Evolutionary conservation across 75 land plant genomes (phyloP), one percentile per base, ranked within the genome.

Genomic region (Sequoiadendron giganteum): DNA sequence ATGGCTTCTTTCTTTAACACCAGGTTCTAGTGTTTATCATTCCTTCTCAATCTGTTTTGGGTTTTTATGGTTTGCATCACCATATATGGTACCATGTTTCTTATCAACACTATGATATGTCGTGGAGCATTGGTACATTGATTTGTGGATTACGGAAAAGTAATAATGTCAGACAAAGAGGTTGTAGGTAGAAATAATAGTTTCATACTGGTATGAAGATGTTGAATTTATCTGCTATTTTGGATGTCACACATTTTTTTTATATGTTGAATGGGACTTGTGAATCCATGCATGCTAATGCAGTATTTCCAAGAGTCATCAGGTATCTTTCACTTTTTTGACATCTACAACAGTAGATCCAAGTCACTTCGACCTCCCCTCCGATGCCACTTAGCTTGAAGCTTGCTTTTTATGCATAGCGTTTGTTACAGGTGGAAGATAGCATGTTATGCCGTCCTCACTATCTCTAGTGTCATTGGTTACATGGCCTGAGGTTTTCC

Each of bases 1-100:
- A 92, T 97, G 91, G 86, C 93, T n/a, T 32, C 76, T 38, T 97
- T 95, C 87, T 97, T 97, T 87, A 87, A 90, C 73, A 54, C 89
- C 79, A 97, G 95, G 94, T 95, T 82, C 70, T 85, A 77, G 30
- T 82, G 58, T 39, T 84, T 15, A 65, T 18, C 52, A 40, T 40
- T 19, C 47, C 43, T 79, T 79, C 43, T 40, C 43, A 39, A 42
- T 15, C 45, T 19, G 82, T 79, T 79, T 79, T 39, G 82, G 47
- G 16, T 1, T 28, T 40, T 84, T 84, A 47, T 13, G 47, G 48
- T 84, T 28, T 45, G 19, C n/a, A n/a, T 19, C 45, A 45, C 14
- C 21, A 38, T 32, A 77, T n/a, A 36, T 85, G 25, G 0, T 25
- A 56, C 45, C 42, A 34, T 85, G 25, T 52, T 52, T 55, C 30